Evolutionary conservation across 768 basidiomycete species (phyloP), one percentile per base, ranked within the genome.

Genomic region (Pulveroboletus frians): DNA sequence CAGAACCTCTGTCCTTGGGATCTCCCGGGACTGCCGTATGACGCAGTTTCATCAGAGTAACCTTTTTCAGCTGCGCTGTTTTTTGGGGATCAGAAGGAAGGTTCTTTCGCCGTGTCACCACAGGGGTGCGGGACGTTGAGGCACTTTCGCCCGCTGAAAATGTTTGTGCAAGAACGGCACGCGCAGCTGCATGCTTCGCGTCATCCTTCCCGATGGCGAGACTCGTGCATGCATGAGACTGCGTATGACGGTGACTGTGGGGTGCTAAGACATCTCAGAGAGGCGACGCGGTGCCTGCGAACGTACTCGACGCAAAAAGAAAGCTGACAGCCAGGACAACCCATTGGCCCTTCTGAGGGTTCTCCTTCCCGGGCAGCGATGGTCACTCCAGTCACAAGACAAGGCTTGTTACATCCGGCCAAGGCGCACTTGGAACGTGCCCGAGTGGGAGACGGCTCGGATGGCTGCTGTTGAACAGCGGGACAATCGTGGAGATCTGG

Each of bases 41-140:
- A 46, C 83, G 80, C 76, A 92, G 77, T 60, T 81, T 87, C 77
- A 91, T 86, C 5, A 83, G 60, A 58, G 83, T 78, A 15, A 89
- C 61, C 56, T 79, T 80, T 48, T 75, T 74, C 50, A 74, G 64
- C 52, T 80, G 77, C 1, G 75, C 78, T 18, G 76, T 61, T 55
- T 81, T 81, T 46, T 69, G 72, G 8, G 81, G 75, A 56, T 82
- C 77, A 11, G 71, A 72, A 6, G 77, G 73, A 34, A 63, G 56
- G 52, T 72, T 73, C 31, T 49, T 54, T 23, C 47, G 52, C 43
- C 57, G 66, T 9, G 53, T 50, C 11, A 57, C 65, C n/a, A 57
- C 39, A 15, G 69, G 62, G 30, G 69, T 43, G 17, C 61, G 55
- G 18, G 61, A 52, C 10, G 59, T 41, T 4, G 60, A 42, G 6